These are phyloP conservation scores for Scenedesmus sp. DNA, from an alignment of 163 green algal genomes.

Conservation along the genomic window DNA sequence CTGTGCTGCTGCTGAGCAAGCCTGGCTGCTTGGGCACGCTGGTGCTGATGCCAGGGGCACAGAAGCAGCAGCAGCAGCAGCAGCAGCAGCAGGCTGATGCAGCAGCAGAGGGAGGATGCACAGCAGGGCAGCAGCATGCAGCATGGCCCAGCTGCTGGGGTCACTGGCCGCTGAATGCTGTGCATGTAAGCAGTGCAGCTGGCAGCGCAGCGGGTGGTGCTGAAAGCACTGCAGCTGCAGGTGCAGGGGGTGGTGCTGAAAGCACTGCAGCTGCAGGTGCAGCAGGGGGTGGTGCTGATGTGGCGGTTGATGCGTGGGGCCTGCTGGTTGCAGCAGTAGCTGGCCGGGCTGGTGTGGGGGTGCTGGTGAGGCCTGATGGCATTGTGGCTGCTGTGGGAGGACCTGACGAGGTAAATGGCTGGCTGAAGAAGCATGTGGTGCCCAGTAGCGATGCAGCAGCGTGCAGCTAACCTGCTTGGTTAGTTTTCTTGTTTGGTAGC, in stretches of 20 bases:
- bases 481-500: no score
- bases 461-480: neutral
- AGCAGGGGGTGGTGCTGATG: neutral
- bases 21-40: constrained; percentile 15
- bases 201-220: no score
- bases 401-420: neutral
- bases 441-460: neutral
- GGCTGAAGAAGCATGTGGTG: constrained; percentile 5
- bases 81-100: neutral
- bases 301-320: constrained; percentile 24
- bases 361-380: constrained; percentile 40
- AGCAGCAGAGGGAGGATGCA: neutral
- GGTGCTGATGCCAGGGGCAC: constrained; percentile 1
- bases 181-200: no score
- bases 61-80: constrained; percentile 4
- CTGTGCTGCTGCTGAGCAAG: neutral
- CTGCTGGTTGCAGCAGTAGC: constrained; percentile 12
- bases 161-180: constrained; percentile 7
- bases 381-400: constrained; percentile 20
- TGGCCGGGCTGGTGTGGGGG: neutral
- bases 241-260: no score
- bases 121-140: neutral
- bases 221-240: no score
- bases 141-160: neutral
- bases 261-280: neutral